phyloP scores from a whole-genome alignment of 83 land plant species.

The Larix sibirica region DNA sequence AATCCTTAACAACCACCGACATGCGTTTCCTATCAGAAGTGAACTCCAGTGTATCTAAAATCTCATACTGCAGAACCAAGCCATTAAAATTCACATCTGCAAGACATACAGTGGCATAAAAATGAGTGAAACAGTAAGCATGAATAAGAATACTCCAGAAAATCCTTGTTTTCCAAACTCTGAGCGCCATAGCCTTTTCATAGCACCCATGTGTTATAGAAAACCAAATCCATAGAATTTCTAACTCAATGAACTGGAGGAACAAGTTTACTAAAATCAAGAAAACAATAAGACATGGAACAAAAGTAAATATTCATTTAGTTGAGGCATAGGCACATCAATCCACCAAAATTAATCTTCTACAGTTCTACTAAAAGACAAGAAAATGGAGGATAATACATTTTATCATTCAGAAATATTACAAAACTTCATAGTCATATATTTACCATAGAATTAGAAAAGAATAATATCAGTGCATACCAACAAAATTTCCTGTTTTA shows the following conservation, averaged over 20 bases:
- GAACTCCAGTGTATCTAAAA: slow-evolving; percentile 89
- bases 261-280: not conserved
- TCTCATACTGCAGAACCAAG: slow-evolving; percentile 61
- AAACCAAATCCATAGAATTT: not conserved
- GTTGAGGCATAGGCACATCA: not conserved
- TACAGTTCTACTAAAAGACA: not conserved
- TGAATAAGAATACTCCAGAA: not conserved
- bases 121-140: not conserved
- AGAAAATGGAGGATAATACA: not conserved
- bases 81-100: slow-evolving; percentile 55
- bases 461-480: slow-evolving; percentile 28
- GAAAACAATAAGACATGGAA: too few species aligned
- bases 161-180: not conserved
- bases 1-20: slow-evolving; percentile 92
- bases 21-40: slow-evolving; percentile 98
- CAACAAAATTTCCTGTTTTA: slow-evolving; percentile 62
- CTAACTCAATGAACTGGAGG: not conserved
- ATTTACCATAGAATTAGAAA: too few species aligned
- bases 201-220: not conserved
- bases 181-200: not conserved
- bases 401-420: too few species aligned
- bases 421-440: too few species aligned
- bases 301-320: too few species aligned
- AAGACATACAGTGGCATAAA: slow-evolving; percentile 1
- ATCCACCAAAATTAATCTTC: not conserved